A percentile compares a stretch with the other conserved stretches of the same genome.
These are phyloP conservation scores for Wickerhamomyces rabaulensis DNA, from an alignment of 805 yeast species.

Conservation along the genomic window DNA sequence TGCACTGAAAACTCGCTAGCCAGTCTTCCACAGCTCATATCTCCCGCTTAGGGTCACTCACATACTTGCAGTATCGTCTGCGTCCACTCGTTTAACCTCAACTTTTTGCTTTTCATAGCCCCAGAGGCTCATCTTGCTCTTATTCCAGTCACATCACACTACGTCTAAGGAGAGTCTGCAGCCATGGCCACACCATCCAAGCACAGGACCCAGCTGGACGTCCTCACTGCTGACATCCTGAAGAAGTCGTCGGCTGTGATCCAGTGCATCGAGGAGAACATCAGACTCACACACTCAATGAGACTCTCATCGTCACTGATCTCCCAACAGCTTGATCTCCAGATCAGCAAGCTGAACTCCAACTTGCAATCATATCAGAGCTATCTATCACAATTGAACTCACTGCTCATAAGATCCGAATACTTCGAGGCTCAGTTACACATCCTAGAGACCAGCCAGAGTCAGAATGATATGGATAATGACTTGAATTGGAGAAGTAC, in stretches of 20 bases:
- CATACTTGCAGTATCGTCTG: not conserved
- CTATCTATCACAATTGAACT: constrained; percentile 24
- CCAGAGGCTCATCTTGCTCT: not conserved
- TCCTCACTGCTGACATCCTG: constrained; percentile 17
- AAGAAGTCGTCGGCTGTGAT: constrained; percentile 15
- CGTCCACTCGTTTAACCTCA: not conserved
- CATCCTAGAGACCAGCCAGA: constrained; percentile 20
- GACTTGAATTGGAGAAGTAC: constrained; percentile 40
- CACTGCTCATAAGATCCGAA: constrained; percentile 24
- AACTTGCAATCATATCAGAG: constrained; percentile 24
- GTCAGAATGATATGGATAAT: constrained; percentile 22
- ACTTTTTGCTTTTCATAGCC: not conserved
- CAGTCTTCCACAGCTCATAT: not conserved
- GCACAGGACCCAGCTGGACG: constrained; percentile 14
- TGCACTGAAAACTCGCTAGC: not conserved
- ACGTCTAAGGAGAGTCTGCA: not conserved
- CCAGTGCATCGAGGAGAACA: constrained; percentile 19
- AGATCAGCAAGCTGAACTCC: constrained; percentile 14
- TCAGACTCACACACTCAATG: constrained; percentile 17
- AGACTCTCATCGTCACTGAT: constrained; percentile 14
- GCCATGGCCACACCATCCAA: not conserved
- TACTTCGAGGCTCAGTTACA: constrained; percentile 26
- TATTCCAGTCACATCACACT: not conserved
- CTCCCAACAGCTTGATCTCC: constrained; percentile 17
- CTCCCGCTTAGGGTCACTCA: not conserved